Evolutionary conservation across 1,284 basidiomycete genomes (phyloP).

Genomic region (Caloboletus firmus): DNA sequence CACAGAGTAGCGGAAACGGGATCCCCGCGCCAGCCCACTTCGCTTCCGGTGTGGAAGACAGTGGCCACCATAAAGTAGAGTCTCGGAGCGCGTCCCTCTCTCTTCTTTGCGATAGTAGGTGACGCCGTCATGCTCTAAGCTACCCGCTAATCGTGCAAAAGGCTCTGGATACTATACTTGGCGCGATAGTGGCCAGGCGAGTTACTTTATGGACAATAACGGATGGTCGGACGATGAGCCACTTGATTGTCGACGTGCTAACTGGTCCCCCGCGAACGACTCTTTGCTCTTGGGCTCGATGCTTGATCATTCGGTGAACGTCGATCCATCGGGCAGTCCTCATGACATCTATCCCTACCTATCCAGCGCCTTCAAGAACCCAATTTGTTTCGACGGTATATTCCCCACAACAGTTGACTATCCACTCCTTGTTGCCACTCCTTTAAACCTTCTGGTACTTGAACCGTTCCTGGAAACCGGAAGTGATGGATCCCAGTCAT

Average conservation of each 20-base stretch:
- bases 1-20: not conserved
- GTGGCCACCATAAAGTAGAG: slow-evolving; percentile 1
- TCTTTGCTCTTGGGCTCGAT: not conserved
- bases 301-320: slow-evolving; percentile 6
- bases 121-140: not conserved
- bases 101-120: slow-evolving; percentile 18
- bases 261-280: slow-evolving; percentile 3
- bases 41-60: slow-evolving; percentile 2
- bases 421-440: slow-evolving; percentile 10
- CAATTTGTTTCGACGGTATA: slow-evolving; percentile 8
- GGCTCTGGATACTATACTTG: slow-evolving; percentile 8
- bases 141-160: slow-evolving; percentile 15
- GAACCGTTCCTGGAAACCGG: slow-evolving; percentile 17
- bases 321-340: not conserved
- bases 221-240: slow-evolving; percentile 7
- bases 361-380: slow-evolving; percentile 1
- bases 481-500: slow-evolving; percentile 23
- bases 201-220: not conserved
- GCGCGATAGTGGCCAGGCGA: not conserved
- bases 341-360: slow-evolving; percentile 5
- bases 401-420: slow-evolving; percentile 6
- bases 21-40: not conserved
- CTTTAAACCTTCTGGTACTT: slow-evolving; percentile 9
- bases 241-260: slow-evolving; percentile 6
- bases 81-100: slow-evolving; percentile 8